Evolutionary conservation across 805 yeast genomes (phyloP), one percentile per base, ranked within the genome.

Genomic region (Schizosaccharomyces japonicus): DNA sequence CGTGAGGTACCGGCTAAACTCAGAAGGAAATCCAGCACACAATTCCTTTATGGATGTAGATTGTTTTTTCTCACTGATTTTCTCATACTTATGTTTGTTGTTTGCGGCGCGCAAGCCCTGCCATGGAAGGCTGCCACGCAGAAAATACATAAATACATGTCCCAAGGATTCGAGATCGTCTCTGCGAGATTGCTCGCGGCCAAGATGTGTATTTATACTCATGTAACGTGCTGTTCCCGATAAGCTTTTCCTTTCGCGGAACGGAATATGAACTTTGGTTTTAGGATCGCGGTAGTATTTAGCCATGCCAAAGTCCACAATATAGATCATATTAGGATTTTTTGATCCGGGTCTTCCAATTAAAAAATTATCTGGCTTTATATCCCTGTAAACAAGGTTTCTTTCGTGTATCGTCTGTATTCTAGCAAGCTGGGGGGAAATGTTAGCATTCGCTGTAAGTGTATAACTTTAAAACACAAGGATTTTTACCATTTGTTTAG

Each of bases 161-260:
- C 95, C 98, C 58, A 90, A 69, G 49, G 94, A 82, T 66, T 90
- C 98, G 58, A 90, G 71, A 64, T 90, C 98, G 59, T 90, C 98
- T 57, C 98, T 72, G 60, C 98, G 77, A 57, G 82, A 76, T 67
- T 90, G 98, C 63, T 90, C 98, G 57, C 95, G 75, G 45, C 98
- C 98, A 57, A 90, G 66, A 64, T 90, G 98, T 7, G 98, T 90
- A 66, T 90, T 90, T 54, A 90, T 85, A 28, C 93, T 79, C 95
- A 90, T 90, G 66, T 90, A 90, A 57, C 98, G 71, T n/a, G 96
- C 98, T 2, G 98, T 90, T 46, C 98, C 98, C 61, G 94, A 80
- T 53, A 90, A 67, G 4, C 94, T 82, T 64, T 90, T 90, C 62
- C 85, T 82, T 62, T 90, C 98, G 57, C 96, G 72, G 63, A 85